Percentiles rank a stretch among this genome's conserved stretches.
Conservation (phyloP, 495 filamentous ascomycete genomes). For the Haplographium delicatum region DNA sequence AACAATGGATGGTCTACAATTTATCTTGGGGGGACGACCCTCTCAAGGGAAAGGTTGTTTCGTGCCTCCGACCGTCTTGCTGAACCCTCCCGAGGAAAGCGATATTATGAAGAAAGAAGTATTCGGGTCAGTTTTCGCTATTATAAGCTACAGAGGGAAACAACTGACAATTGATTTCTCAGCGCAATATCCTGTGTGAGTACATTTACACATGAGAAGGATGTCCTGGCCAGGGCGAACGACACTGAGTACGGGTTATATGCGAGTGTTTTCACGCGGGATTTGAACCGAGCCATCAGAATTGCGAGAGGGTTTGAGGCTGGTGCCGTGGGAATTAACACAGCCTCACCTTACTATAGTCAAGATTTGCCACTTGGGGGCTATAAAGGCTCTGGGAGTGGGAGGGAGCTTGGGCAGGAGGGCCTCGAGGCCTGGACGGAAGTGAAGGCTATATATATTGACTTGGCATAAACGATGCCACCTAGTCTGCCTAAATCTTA, state of each 20-base stretch:
- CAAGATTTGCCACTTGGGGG: conserved; percentile 15
- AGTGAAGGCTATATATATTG: not conserved
- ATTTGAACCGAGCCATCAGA: conserved; percentile 67
- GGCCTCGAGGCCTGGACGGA: conserved; percentile 2
- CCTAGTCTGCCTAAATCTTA: too few species aligned
- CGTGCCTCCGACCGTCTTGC: conserved; percentile 5
- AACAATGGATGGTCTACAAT: too few species aligned
- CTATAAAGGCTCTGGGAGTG: conserved; percentile 7
- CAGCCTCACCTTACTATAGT: conserved; percentile 12
- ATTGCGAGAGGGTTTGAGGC: conserved; percentile 69
- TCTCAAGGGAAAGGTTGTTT: not conserved
- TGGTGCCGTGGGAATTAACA: conserved; percentile 82
- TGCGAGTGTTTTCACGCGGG: conserved; percentile 76
- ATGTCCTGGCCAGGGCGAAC: conserved; percentile 73
- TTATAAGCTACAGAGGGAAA: too few species aligned
- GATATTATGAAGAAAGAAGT: conserved; percentile 49
- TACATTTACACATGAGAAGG: conserved; percentile 55
- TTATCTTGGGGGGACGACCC: too few species aligned
- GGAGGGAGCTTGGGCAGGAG: conserved; percentile 6
- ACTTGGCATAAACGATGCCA: too few species aligned
- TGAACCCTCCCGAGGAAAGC: not conserved
- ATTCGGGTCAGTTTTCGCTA: conserved; percentile 53
- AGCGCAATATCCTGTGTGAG: too few species aligned
- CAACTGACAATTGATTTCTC: too few species aligned
- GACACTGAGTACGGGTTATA: conserved; percentile 73